Percentiles rank a stretch among this genome's conserved stretches.
Evolutionary conservation across 2,329 filamentous ascomycete genomes (phyloP).

Genomic region (Cadophora sp.): DNA sequence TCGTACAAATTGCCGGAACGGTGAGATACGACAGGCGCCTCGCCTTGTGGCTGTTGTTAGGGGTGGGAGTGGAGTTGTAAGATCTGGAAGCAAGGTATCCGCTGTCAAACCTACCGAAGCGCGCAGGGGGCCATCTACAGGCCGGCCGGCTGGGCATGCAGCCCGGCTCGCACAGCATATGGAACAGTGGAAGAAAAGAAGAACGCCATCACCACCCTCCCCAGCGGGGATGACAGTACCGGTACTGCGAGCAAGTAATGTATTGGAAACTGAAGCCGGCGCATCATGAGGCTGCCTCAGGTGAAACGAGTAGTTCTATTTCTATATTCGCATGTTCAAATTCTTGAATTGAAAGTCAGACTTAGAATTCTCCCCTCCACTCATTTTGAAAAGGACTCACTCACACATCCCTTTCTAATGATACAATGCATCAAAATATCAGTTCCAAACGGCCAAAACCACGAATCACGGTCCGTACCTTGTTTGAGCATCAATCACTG

Average conservation of each 20-base stretch:
- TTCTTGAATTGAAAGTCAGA: background rate
- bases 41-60: constrained; percentile 28
- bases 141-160: constrained; percentile 1
- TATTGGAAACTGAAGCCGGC: constrained; percentile 18
- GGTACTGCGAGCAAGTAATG: background rate
- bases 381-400: background rate
- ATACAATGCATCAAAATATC: background rate
- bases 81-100: constrained; percentile 14
- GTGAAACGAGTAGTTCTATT: background rate
- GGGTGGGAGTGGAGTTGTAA: constrained; percentile 18
- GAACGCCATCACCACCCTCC: background rate
- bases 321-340: background rate
- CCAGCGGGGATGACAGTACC: background rate
- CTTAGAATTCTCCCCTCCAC: background rate
- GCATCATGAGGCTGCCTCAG: background rate
- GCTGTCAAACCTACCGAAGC: constrained; percentile 22
- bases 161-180: constrained; percentile 1
- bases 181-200: constrained; percentile 10
- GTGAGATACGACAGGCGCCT: constrained; percentile 24
- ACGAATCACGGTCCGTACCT: constrained; percentile 18
- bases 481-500: constrained; percentile 5
- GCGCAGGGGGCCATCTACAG: background rate
- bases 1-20: constrained; percentile 5
- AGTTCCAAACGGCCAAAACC: constrained; percentile 7
- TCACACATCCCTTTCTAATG: background rate